Evolutionary conservation across 2,329 filamentous ascomycete genomes (phyloP).

Genomic region (Cytospora piceicola): DNA sequence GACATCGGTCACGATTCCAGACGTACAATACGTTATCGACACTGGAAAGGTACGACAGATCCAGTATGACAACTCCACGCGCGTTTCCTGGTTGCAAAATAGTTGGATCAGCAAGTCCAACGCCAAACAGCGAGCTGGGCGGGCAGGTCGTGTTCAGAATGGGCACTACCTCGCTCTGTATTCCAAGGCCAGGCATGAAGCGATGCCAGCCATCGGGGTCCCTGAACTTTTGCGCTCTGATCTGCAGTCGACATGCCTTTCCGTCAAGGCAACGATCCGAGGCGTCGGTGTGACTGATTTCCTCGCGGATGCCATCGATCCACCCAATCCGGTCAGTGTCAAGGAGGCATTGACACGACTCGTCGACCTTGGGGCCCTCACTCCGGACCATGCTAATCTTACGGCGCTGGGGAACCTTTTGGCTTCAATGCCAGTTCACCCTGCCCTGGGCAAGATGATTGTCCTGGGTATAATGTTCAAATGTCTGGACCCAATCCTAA

Average conservation of each 20-base stretch:
- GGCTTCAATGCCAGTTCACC: constrained; percentile 46
- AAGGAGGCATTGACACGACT: constrained; percentile 44
- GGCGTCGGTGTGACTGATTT: constrained; percentile 45
- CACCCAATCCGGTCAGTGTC: constrained; percentile 45
- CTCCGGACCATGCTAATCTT: constrained; percentile 43
- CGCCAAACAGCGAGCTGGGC: constrained; percentile 51
- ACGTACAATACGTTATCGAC: constrained; percentile 55
- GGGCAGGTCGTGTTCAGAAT: constrained; percentile 52
- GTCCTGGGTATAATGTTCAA: constrained; percentile 54
- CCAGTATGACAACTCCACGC: constrained; percentile 45
- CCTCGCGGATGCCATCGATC: constrained; percentile 49
- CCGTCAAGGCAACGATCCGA: constrained; percentile 45
- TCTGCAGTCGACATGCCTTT: constrained; percentile 49
- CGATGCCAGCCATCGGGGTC: constrained; percentile 35
- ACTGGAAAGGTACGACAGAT: constrained; percentile 43
- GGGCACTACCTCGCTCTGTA: constrained; percentile 55
- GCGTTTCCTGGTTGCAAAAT: constrained; percentile 44
- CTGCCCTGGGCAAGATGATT: constrained; percentile 52
- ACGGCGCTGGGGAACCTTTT: constrained; percentile 46
- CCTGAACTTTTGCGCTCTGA: constrained; percentile 49
- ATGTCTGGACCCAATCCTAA: constrained; percentile 54
- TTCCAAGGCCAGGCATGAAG: constrained; percentile 36
- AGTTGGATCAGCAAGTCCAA: constrained; percentile 54
- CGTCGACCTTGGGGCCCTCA: constrained; percentile 46
- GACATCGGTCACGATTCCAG: constrained; percentile 55